Conservation (phyloP, 805 yeast species). For the Candida germanica region DNA sequence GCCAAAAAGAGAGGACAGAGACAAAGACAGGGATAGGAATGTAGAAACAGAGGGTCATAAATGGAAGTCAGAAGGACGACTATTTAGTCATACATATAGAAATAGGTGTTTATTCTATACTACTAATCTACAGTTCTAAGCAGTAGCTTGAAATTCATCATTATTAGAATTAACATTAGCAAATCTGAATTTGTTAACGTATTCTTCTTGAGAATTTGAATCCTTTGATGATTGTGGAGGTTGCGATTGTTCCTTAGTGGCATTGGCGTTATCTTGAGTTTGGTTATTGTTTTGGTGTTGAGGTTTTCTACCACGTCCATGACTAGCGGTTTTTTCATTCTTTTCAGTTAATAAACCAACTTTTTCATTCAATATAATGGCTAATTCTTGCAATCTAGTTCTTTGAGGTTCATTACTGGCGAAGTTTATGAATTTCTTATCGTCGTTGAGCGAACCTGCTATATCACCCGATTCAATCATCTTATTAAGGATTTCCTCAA, state of each 20-base stretch:
- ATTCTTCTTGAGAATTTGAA: conserved; percentile 27
- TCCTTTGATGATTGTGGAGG: conserved; percentile 30
- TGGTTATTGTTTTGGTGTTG: conserved; percentile 34
- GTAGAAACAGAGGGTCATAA: no score
- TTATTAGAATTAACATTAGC: conserved; percentile 43
- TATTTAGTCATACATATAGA: no score
- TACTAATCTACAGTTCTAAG: no score
- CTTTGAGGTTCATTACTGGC: conserved; percentile 70
- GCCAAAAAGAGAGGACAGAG: no score
- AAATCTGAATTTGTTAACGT: conserved; percentile 40
- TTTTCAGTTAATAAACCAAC: conserved; percentile 74
- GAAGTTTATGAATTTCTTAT: conserved; percentile 62
- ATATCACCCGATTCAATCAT: conserved; percentile 79
- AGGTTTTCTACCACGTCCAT: conserved; percentile 55
- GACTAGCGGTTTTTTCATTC: conserved; percentile 78
- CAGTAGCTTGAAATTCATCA: conserved; percentile 41
- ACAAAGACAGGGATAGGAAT: no score
- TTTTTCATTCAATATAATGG: conserved; percentile 79
- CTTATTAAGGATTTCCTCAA: conserved; percentile 63
- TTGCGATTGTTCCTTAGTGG: conserved; percentile 25
- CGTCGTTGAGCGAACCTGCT: conserved; percentile 72
- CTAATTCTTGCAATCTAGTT: conserved; percentile 82
- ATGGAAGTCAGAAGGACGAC: no score
- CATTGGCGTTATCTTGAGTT: conserved; percentile 14
- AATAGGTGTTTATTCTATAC: no score